phyloP scores from a whole-genome alignment of 176 grass and related monocot genomes.

The Cenchrus purpureus region DNA sequence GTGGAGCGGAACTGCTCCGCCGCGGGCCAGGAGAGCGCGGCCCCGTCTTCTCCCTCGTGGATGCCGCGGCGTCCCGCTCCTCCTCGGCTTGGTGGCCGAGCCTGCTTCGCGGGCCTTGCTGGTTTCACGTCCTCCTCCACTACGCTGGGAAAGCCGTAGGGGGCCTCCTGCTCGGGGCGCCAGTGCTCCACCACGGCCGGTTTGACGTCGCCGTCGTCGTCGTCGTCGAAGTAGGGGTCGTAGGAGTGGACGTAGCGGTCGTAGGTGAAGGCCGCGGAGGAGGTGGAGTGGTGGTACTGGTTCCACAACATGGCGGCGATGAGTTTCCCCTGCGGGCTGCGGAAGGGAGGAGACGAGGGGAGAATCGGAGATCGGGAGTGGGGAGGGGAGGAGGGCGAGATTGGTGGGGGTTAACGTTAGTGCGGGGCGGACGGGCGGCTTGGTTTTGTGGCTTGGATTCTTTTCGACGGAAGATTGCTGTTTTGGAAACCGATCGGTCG shows the following conservation, averaged over 20 bases:
- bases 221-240: not conserved
- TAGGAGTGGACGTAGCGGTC: not conserved
- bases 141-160: not conserved
- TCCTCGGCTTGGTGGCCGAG: not conserved
- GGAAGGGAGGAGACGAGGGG: not conserved
- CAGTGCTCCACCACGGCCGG: slow-evolving; percentile 41
- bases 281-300: slow-evolving; percentile 7
- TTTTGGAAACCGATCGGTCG: not conserved
- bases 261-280: slow-evolving; percentile 1
- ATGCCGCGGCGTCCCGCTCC: not conserved
- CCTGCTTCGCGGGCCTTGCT: not conserved
- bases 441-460: not conserved
- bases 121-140: slow-evolving; percentile 22
- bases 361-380: not conserved
- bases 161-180: not conserved
- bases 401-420: not conserved
- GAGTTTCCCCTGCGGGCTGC: too few species aligned
- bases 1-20: slow-evolving; percentile 42
- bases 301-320: slow-evolving; percentile 31
- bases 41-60: slow-evolving; percentile 15
- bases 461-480: not conserved
- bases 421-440: not conserved
- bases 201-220: slow-evolving; percentile 41
- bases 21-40: slow-evolving; percentile 34
- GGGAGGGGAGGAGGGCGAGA: not conserved